Conservation (phyloP, 2,329 filamentous ascomycete genomes). For the Fusarium liriodendri region DNA sequence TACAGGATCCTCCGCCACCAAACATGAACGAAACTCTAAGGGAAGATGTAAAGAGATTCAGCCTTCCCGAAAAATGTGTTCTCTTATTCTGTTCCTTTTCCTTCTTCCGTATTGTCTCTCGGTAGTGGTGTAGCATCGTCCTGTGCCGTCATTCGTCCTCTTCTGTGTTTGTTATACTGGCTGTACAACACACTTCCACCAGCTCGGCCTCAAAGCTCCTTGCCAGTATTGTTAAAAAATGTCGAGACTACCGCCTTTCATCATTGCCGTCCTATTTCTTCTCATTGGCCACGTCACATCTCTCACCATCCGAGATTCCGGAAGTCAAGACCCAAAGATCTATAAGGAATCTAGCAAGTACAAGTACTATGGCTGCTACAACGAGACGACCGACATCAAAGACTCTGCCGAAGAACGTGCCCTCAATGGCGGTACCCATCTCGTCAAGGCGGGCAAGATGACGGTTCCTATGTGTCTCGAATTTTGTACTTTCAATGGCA, state of each 20-base stretch:
- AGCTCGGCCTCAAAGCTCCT: not conserved
- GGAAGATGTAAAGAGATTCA: not conserved
- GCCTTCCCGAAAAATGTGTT: not conserved
- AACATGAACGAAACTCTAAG: conserved; percentile 1
- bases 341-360: conserved; percentile 55
- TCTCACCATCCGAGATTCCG: conserved; percentile 28
- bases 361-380: conserved; percentile 67
- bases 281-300: conserved; percentile 20
- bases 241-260: not conserved
- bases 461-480: conserved; percentile 63
- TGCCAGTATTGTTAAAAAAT: not conserved
- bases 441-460: conserved; percentile 58
- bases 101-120: not conserved
- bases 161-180: not conserved
- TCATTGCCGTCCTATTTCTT: conserved; percentile 16
- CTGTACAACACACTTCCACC: not conserved
- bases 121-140: not conserved
- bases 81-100: not conserved
- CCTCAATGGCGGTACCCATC: conserved; percentile 55
- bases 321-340: conserved; percentile 37
- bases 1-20: conserved; percentile 2
- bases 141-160: not conserved
- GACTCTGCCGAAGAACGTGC: conserved; percentile 58
- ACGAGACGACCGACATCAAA: conserved; percentile 63
- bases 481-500: conserved; percentile 58